Evolutionary conservation across 257 asterid genomes (phyloP).

Genomic region (Solanum sitiens): DNA sequence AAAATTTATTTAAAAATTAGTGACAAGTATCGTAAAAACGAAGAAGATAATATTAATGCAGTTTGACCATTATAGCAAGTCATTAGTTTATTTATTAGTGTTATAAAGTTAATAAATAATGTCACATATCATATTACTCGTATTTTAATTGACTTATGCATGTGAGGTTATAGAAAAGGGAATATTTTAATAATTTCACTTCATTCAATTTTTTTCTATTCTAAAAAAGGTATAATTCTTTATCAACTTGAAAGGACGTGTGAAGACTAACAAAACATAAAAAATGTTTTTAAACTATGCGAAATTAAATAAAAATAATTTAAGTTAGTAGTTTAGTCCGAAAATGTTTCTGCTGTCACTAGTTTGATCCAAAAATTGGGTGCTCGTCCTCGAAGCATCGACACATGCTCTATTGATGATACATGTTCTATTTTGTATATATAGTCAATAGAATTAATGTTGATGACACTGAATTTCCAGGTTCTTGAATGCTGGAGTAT

Average conservation of each 20-base stretch:
- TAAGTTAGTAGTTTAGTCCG: too few relatives aligned
- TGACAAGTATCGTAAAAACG: too few relatives aligned
- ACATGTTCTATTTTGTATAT: neutral
- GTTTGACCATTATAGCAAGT: neutral
- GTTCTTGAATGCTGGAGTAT: slow-evolving; percentile 41
- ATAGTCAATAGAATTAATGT: neutral
- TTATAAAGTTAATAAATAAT: neutral
- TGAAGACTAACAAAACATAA: neutral
- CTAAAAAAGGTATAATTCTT: neutral
- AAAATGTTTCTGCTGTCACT: neutral
- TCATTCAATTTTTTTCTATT: neutral
- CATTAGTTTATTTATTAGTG: neutral
- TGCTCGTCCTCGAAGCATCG: neutral
- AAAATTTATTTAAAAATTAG: too few relatives aligned
- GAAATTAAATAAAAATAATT: too few relatives aligned
- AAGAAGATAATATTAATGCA: too few relatives aligned
- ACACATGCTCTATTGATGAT: neutral
- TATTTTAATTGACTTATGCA: neutral
- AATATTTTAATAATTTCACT: neutral
- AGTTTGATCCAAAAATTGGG: neutral
- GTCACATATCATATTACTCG: neutral
- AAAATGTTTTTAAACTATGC: too few relatives aligned
- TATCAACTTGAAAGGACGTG: neutral
- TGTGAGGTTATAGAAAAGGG: neutral
- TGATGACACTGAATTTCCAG: slow-evolving; percentile 4